Percentiles rank a stretch among this genome's conserved stretches.
Evolutionary conservation across 2,329 filamentous ascomycete species (phyloP).

Genomic region (Ceratocystis smalleyi): DNA sequence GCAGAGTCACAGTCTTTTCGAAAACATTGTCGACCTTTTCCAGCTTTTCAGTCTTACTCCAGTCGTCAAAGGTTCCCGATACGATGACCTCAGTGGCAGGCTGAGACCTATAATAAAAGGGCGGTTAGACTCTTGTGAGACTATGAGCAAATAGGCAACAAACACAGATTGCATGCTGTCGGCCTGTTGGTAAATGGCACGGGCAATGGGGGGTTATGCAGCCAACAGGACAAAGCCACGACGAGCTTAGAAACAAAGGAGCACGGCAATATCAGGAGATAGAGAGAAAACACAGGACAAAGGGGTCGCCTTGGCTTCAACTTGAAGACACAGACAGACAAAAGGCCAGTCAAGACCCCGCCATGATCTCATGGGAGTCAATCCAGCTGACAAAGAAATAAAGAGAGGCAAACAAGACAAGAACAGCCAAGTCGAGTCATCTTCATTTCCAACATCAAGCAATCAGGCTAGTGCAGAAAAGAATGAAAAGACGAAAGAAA

Average conservation of each 20-base stretch:
- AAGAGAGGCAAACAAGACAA: background rate
- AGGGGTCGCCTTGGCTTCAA: background rate
- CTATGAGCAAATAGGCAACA: background rate
- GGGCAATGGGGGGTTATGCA: background rate
- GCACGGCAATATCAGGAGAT: background rate
- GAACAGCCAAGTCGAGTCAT: background rate
- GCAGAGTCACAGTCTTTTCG: slow-evolving; percentile 64
- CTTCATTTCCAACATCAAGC: background rate
- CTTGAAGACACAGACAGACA: background rate
- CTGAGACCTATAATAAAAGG: slow-evolving; percentile 50
- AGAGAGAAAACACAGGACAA: background rate
- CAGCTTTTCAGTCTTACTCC: slow-evolving; percentile 73
- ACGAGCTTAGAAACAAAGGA: background rate
- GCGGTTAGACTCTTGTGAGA: background rate
- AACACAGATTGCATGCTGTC: background rate
- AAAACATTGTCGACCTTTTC: slow-evolving; percentile 60
- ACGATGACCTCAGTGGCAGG: slow-evolving; percentile 78
- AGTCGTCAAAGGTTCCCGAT: slow-evolving; percentile 89
- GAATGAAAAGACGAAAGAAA: background rate
- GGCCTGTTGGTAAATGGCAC: background rate
- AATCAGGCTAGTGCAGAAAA: background rate
- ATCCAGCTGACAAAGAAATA: background rate
- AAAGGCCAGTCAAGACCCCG: background rate
- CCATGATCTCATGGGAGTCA: slow-evolving; percentile 4
- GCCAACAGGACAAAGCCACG: background rate